Evolutionary conservation across 345 rosid genomes (phyloP).

Genomic region (Gossypium australe): DNA sequence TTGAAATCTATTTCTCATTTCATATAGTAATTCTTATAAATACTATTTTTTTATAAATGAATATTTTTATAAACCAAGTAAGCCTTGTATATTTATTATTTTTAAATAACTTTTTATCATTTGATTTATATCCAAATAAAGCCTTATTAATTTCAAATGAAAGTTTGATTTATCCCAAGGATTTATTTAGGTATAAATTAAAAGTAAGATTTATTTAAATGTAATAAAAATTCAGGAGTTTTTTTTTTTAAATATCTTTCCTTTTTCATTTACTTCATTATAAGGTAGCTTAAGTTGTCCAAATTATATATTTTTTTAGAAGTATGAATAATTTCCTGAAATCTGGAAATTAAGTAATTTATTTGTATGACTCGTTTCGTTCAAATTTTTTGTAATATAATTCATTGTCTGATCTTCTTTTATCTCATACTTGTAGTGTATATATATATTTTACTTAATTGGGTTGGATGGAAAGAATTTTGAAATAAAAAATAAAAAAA

Average conservation of each 20-base stretch:
- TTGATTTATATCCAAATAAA: background rate
- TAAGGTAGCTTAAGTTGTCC: background rate
- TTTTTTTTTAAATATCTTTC: background rate
- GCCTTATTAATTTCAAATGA: background rate
- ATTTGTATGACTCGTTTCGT: background rate
- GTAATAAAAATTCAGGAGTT: background rate
- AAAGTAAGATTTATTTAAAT: background rate
- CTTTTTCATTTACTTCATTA: background rate
- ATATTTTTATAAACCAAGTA: no score
- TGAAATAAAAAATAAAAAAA: no score
- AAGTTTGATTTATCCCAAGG: background rate
- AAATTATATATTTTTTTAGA: background rate
- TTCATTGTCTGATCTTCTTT: background rate
- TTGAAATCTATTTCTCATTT: slow-evolving; percentile 7
- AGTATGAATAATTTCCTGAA: background rate
- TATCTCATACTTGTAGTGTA: background rate
- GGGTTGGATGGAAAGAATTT: no score
- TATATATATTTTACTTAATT: no score
- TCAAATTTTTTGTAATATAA: background rate
- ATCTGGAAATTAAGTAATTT: background rate
- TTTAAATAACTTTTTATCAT: background rate
- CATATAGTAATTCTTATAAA: background rate
- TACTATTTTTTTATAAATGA: background rate
- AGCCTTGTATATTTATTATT: no score
- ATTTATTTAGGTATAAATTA: background rate